Evolutionary conservation across 1,139 yeast genomes (phyloP).

Genomic region (Spathaspora sp.): DNA sequence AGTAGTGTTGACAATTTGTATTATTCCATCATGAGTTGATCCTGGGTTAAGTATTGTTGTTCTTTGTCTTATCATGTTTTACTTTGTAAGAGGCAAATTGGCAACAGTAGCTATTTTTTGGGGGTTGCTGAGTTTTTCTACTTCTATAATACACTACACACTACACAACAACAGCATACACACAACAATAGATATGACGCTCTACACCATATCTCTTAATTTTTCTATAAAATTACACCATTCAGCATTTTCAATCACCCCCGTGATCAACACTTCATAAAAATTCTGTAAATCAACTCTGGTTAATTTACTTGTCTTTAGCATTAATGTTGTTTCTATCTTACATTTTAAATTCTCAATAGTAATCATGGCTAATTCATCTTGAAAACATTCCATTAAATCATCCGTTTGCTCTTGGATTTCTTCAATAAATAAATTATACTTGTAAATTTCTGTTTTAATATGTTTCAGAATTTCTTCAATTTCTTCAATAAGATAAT

Average conservation of each 20-base stretch:
- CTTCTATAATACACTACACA: no score
- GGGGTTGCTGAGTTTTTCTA: no score
- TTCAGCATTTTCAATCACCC: conserved; percentile 9
- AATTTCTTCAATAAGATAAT: conserved; percentile 8
- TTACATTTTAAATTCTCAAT: conserved; percentile 11
- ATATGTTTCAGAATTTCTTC: conserved; percentile 12
- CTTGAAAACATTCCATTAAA: not conserved
- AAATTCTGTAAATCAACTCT: conserved; percentile 11
- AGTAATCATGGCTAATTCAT: not conserved
- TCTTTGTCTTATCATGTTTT: conserved; percentile 28
- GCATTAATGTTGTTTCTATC: conserved; percentile 12
- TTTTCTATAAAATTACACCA: conserved; percentile 10
- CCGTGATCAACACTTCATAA: conserved; percentile 9
- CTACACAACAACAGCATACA: no score
- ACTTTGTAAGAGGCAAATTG: not conserved
- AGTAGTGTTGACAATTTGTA: conserved; percentile 17
- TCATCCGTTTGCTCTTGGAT: not conserved
- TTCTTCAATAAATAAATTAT: conserved; percentile 14
- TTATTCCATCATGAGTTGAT: conserved; percentile 25
- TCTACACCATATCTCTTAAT: conserved; percentile 7
- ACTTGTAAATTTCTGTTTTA: conserved; percentile 14
- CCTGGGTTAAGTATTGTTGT: conserved; percentile 33
- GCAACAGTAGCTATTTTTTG: not conserved
- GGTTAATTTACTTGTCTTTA: conserved; percentile 11
- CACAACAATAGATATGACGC: no score